These are phyloP conservation scores for Phytophthora foliorum DNA, from an alignment of 352 stramenopile species.

Conservation along the genomic window DNA sequence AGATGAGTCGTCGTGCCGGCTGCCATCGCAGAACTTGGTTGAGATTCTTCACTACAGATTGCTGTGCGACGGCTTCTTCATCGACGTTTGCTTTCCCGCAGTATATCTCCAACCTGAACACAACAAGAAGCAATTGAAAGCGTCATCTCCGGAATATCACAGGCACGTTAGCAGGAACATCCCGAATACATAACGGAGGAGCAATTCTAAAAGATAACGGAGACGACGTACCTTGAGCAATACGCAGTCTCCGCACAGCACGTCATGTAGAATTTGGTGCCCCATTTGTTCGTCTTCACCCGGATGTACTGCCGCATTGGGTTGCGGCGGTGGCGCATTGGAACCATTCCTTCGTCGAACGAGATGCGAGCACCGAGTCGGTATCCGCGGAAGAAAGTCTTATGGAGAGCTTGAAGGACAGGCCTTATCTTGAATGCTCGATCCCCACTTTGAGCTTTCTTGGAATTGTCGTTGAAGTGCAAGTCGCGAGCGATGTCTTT, in stretches of 20 bases:
- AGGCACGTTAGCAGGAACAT: too few species aligned
- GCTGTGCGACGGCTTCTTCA: not conserved
- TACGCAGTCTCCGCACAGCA: conserved; percentile 15
- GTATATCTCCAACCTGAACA: conserved; percentile 1
- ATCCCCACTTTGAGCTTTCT: not conserved
- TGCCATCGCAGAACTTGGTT: conserved; percentile 5
- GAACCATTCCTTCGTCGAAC: too few species aligned
- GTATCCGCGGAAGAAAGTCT: not conserved
- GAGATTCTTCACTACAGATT: conserved; percentile 7
- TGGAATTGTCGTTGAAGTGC: conserved; percentile 5
- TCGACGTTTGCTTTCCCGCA: conserved; percentile 3
- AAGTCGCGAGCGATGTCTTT: not conserved
- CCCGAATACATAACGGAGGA: too few species aligned
- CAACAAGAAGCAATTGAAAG: not conserved
- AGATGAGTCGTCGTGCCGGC: too few species aligned
- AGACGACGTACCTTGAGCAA: conserved; percentile 1
- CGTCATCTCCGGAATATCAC: too few species aligned
- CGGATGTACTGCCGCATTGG: too few species aligned
- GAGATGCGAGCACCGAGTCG: too few species aligned
- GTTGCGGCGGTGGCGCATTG: too few species aligned
- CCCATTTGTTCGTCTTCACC: conserved; percentile 9
- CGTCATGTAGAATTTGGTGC: too few species aligned
- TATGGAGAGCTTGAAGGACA: not conserved
- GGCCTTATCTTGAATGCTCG: not conserved
- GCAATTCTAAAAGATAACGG: too few species aligned